Base-by-base conservation (phyloP, 2,329 filamentous ascomycete genomes). In the Aspergillus nomiae region DNA sequence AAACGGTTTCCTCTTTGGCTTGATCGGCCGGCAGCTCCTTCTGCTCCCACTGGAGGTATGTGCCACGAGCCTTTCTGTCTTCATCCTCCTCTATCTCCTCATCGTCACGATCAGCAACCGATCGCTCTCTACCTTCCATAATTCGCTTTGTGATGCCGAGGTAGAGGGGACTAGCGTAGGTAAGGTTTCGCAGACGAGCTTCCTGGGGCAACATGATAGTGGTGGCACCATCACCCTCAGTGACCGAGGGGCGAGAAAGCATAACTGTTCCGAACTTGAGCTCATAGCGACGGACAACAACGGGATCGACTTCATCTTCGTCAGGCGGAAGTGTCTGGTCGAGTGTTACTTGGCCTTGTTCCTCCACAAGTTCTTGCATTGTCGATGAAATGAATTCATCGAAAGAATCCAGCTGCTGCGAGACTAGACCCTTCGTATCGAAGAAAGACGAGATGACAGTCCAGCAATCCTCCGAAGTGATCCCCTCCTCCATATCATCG, bases 401-500 rank as follows among this genome's bases (percentile, higher is more conserved):
- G 81, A 97, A 99, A 0, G 96, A 99, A 77, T 98, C 94, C 66
- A 98, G 89, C 83, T 99, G 95, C 80, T 99, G 94, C 19, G 95
- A 97, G 26, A 97, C 95, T 36, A 99, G 86, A 73, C 95, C 94
- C 81, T 98, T 99, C 66, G 89, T 87, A 71, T 97, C 92, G 82
- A 99, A 99, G 84, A 97, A 98, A 11, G 95, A 91, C 61, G 92
- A 93, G 77, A 99, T 98, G 74, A 98, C 94, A 68, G 91, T 91
- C 95, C 96, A 99, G 84, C 93, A 97, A 81, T 99, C 96, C 83
- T 98, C 95, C 65, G 94, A 92, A 30, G 94, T 97, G 81, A 98
- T 97, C 46, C 82, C 89, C 65, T 90, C 88, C 63, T 86, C 87
- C 63, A 82, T 88, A 63, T 90, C 88, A 65, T 86, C 87, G 71